Evolutionary conservation across 192 early-diverging fungal species (phyloP), one percentile per base, ranked within the genome.

Genomic region (Thamnidium elegans): DNA sequence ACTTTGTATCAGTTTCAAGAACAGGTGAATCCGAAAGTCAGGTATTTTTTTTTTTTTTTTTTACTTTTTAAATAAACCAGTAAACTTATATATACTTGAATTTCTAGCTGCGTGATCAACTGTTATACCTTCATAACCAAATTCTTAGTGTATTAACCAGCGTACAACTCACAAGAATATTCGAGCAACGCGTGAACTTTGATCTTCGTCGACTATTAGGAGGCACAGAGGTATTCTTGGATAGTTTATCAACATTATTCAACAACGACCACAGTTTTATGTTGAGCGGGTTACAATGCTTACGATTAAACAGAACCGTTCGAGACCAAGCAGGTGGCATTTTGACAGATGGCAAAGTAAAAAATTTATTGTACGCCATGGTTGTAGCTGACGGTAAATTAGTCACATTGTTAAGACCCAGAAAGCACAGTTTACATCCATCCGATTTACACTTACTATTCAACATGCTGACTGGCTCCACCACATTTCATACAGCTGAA

Each of bases 101-200:
- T n/a, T n/a, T n/a, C 26, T 73, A 94, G 85, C 78, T 98, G 36
- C 79, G 87, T 10, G 84, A 84, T 50, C 94, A 96, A 63, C 84
- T 98, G 6, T 69, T 79, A 15, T 85, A 88, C 48, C 63, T 96
- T 39, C 87, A 96, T 65, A 83, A 84, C 65, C 93, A 95, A 67
- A 90, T 98, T 14, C 71, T 96, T 36, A 93, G 90, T 67, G 87
- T 91, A 5, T 78, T 96, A 26, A 95, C 94, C 1, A 72, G 73
- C 3, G 71, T 83, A 15, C 94, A 96, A 73, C 76, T 98, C 66
- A 89, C 84, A 9, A 79, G 77, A 50, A 95, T 97, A 63, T 96
- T 96, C 58, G 89, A 93, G 48, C 86, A 92, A 63, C 80, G 90
- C 2, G 79, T 77, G 48, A 96, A 92, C 74, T 95, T 90, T 80